Evolutionary conservation across 495 filamentous ascomycete species (phyloP).

Genomic region (Hypoxylon perforatum): DNA sequence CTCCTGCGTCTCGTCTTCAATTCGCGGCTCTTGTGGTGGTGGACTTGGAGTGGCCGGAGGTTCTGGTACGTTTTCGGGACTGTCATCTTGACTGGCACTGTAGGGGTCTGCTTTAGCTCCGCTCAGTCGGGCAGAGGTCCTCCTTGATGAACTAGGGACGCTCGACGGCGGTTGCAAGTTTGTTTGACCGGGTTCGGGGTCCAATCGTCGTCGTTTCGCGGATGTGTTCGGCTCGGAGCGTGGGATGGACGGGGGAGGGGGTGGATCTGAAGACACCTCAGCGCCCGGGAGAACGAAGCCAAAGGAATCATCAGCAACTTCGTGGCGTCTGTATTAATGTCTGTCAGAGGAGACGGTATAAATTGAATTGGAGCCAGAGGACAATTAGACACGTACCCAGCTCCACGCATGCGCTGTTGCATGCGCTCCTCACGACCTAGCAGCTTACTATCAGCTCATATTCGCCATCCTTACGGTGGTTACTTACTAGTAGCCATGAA

Average conservation of each 20-base stretch:
- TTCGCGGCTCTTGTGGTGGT: conserved; percentile 9
- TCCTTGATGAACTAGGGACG: conserved; percentile 30
- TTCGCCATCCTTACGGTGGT: not conserved
- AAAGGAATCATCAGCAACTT: conserved; percentile 59
- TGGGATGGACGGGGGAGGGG: conserved; percentile 30
- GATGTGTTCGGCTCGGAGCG: conserved; percentile 55
- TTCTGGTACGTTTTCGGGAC: conserved; percentile 27
- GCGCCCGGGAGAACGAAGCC: conserved; percentile 54
- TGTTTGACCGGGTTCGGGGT: conserved; percentile 29
- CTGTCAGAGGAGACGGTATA: conserved; percentile 7
- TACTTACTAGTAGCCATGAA: conserved; percentile 45
- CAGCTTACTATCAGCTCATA: conserved; percentile 34
- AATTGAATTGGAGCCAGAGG: not conserved
- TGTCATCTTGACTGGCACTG: conserved; percentile 22
- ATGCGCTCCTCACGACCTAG: conserved; percentile 60
- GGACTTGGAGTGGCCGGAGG: conserved; percentile 4
- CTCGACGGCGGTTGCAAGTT: conserved; percentile 37
- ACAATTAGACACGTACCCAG: conserved; percentile 47
- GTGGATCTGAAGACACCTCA: conserved; percentile 38
- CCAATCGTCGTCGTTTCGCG: conserved; percentile 51
- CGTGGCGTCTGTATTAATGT: conserved; percentile 49
- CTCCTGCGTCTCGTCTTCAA: conserved; percentile 18
- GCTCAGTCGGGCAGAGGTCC: conserved; percentile 36
- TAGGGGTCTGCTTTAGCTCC: conserved; percentile 24
- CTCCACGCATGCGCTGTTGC: conserved; percentile 63